These are phyloP conservation scores for Asterophora parasitica DNA, from an alignment of 768 basidiomycete species.

Conservation along the genomic window DNA sequence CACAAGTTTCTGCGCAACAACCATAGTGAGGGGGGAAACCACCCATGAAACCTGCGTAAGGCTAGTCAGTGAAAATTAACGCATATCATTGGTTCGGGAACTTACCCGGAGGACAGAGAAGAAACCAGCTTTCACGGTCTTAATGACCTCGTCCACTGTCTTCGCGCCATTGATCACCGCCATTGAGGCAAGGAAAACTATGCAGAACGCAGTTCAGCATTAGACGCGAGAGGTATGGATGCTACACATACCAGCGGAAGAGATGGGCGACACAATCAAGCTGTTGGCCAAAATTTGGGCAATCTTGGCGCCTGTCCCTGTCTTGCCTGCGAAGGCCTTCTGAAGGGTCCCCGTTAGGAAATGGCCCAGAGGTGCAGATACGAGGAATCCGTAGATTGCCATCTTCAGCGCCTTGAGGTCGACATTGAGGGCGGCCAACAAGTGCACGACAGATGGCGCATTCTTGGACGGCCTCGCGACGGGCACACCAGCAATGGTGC, in stretches of 20 bases:
- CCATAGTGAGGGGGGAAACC: conserved; percentile 68
- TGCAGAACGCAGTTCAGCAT: not conserved
- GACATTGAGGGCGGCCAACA: conserved; percentile 54
- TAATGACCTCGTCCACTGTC: conserved; percentile 55
- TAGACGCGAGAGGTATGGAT: not conserved
- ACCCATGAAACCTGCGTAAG: conserved; percentile 71
- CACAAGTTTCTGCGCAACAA: conserved; percentile 75
- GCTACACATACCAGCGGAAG: conserved; percentile 50
- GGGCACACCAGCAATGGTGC: conserved; percentile 61
- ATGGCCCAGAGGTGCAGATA: conserved; percentile 81
- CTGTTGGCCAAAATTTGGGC: conserved; percentile 75
- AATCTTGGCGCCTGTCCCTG: conserved; percentile 56
- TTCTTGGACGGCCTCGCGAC: conserved; percentile 44
- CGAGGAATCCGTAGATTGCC: conserved; percentile 76
- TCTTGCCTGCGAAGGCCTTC: conserved; percentile 72
- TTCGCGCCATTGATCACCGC: conserved; percentile 81
- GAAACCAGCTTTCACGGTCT: conserved; percentile 70
- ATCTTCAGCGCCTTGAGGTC: conserved; percentile 76
- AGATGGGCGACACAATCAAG: conserved; percentile 71
- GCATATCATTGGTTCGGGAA: not conserved
- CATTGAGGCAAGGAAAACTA: conserved; percentile 75
- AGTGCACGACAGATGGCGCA: conserved; percentile 47
- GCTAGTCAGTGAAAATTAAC: not conserved
- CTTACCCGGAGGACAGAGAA: conserved; percentile 67
- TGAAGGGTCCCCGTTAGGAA: conserved; percentile 68